Base-by-base conservation (phyloP, 1,284 basidiomycete species). In the Takashimella tepidaria region DNA sequence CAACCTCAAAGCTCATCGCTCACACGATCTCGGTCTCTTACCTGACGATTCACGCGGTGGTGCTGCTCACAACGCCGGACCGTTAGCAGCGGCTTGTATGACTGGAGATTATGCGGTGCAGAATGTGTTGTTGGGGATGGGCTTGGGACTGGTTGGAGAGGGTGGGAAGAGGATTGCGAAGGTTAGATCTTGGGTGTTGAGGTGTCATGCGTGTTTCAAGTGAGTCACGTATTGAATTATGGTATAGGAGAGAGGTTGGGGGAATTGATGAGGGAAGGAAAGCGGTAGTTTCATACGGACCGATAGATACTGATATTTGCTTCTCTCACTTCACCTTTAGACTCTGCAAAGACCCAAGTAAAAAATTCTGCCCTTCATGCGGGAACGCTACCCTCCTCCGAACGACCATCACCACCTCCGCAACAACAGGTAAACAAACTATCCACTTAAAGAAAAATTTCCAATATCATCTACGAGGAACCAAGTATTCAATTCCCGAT, bases 201-300 rank as follows among this genome's bases (percentile, higher is more conserved):
- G 96, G 54, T 99, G 96, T 76, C 96, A 99, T 77, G 96, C 92
- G 16, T 99, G 96, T 77, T 98, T 93, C 83, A 98, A 98, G 92
- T 97, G 68, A 76, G 90, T 80, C 25, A 37, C 10, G n/a, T n/a
- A n/a, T n/a, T n/a, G n/a, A n/a, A n/a, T 10, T n/a, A n/a, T n/a
- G n/a, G n/a, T n/a, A n/a, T n/a, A n/a, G n/a, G n/a, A n/a, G n/a
- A n/a, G n/a, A n/a, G n/a, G n/a, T n/a, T n/a, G n/a, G n/a, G n/a
- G n/a, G n/a, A n/a, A n/a, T n/a, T n/a, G n/a, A n/a, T n/a, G n/a
- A n/a, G n/a, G n/a, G n/a, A n/a, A n/a, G n/a, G n/a, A n/a, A n/a
- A n/a, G n/a, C n/a, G n/a, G n/a, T n/a, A n/a, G n/a, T n/a, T n/a
- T 16, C 16, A 37, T 37, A 37, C 31, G 31, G 16, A 46, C 27